Base-by-base conservation (phyloP, 164 flowering plant genomes). In the Sedum album region DNA sequence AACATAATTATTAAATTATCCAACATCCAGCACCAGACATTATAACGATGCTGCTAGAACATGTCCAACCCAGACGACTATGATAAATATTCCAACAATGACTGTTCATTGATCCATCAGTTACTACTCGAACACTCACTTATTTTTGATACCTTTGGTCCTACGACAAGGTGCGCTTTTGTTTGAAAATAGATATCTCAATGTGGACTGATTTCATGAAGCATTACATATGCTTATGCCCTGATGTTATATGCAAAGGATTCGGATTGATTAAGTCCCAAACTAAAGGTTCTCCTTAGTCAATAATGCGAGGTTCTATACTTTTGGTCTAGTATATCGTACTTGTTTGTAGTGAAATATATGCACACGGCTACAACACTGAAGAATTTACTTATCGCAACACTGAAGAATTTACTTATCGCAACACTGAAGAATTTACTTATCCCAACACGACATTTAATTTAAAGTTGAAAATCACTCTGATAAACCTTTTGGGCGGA, bases 41-140 rank as follows among this genome's bases (percentile, higher is more conserved):
- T 57, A 28, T 26, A 28, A 57, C 1, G 31, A 57, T 57, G 33
- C 62, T 57, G 62, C 62, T 57, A 28, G 62, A 57, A 57, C 62
- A 26, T 57, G 33, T 55, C 60, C 60, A 33, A 57, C 33, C 33
- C 33, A 26, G 62, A 18, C 62, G 62, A 28, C 62, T 57, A 28
- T 57, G 33, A 57, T 57, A 28, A 57, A 57, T 57, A 26, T 57
- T 57, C 62, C 4, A 28, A 57, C 31, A 9, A 57, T 0, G 18
- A 28, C 60, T 53, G 13, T 14, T 11, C 33, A 10, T 25, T 33
- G 62, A 28, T 55, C 48, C 18, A 44, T 44, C 17, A 26, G 31
- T 55, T 8, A 10, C 13, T 7, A 23, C 6, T 23, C 26, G 25
- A 49, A 53, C 10, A 53, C 60, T 44, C 48, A 44, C 48, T 44